Evolutionary conservation across 495 filamentous ascomycete genomes (phyloP).

Genomic region (Oidiodendron maius): DNA sequence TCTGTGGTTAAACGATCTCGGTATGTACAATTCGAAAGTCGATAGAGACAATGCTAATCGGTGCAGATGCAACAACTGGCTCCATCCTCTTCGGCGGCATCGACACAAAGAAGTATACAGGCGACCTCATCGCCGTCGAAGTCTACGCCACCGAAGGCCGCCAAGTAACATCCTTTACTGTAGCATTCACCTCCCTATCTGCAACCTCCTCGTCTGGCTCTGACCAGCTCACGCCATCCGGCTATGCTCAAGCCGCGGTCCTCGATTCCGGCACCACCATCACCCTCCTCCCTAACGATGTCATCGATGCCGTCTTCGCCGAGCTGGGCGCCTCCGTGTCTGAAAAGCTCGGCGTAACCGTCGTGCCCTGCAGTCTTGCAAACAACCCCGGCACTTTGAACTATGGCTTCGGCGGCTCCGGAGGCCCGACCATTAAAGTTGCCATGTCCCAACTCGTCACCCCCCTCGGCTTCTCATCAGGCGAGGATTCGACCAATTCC

Average conservation of each 20-base stretch:
- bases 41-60: not conserved
- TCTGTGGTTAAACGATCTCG: constrained; percentile 79
- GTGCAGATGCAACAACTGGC: constrained; percentile 54
- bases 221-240: constrained; percentile 42
- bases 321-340: constrained; percentile 58
- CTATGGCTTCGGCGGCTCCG: constrained; percentile 64
- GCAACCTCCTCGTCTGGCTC: constrained; percentile 39
- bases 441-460: constrained; percentile 73
- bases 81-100: constrained; percentile 91
- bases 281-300: constrained; percentile 70
- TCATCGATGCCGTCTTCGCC: constrained; percentile 61
- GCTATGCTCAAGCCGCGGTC: constrained; percentile 59
- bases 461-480: constrained; percentile 44
- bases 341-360: constrained; percentile 40
- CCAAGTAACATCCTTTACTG: constrained; percentile 55
- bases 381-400: constrained; percentile 57
- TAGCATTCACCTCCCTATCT: constrained; percentile 59
- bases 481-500: constrained; percentile 42
- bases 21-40: constrained; percentile 20
- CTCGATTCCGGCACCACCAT: constrained; percentile 89
- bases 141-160: constrained; percentile 37
- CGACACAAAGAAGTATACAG: constrained; percentile 77
- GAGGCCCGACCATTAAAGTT: constrained; percentile 62
- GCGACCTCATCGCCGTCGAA: constrained; percentile 64
- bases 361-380: constrained; percentile 66